Conservation (phyloP, 106 monocot species). For the Dendrobium catenatum region DNA sequence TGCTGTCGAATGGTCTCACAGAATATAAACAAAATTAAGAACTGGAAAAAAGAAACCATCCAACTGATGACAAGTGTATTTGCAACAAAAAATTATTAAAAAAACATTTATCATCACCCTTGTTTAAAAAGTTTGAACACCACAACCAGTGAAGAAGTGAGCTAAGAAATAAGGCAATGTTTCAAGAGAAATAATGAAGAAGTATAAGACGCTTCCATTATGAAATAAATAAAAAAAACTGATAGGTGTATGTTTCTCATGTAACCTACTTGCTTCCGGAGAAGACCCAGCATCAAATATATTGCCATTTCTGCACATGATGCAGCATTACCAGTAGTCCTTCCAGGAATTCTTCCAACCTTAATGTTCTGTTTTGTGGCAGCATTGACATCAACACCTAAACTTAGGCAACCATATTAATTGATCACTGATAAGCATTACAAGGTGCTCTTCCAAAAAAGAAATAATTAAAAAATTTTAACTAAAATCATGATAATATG, state of each 20-base stretch:
- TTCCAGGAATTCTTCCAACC: conserved; percentile 88
- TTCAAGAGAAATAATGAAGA: not conserved
- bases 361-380: conserved; percentile 76
- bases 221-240: not conserved
- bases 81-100: not conserved
- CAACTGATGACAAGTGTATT: not conserved
- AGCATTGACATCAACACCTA: conserved; percentile 86
- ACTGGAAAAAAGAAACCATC: not conserved
- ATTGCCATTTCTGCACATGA: conserved; percentile 97
- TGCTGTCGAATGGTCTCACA: not conserved
- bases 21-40: not conserved
- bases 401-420: conserved; percentile 5
- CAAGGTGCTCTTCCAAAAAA: not conserved
- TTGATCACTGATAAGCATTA: not conserved
- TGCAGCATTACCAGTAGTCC: conserved; percentile 62
- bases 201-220: not conserved
- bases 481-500: not conserved
- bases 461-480: not conserved
- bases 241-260: not conserved
- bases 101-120: not conserved
- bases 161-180: not conserved
- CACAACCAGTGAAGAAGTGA: not conserved
- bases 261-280: conserved; percentile 73
- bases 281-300: conserved; percentile 90
- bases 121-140: not conserved